Base-by-base conservation (phyloP, 768 basidiomycete species). In the Sporobolomyces roseus region DNA sequence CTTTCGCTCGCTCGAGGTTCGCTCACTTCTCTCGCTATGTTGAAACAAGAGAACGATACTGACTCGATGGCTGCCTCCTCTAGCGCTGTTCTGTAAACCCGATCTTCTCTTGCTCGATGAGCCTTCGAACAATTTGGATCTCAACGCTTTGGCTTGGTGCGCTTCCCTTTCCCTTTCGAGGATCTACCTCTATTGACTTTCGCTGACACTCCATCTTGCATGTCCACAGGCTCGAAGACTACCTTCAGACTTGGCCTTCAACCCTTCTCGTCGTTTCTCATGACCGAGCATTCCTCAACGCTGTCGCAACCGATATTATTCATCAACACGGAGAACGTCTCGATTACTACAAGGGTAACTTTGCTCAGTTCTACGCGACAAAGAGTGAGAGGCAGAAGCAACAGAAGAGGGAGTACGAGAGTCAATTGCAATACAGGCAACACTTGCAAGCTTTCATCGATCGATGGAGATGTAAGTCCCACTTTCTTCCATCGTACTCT, bases 341-440 rank as follows among this genome's bases (percentile, higher is more conserved):
- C 25, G 93, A 98, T 78, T 98, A 98, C 81, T 98, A 93, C 82
- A 96, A 97, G 81, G 96, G 94, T 45, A 98, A 98, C 81, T 99
- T 98, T 79, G 87, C 90, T 1, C 93, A 98, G 78, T 98, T 99
- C 83, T 98, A 99, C 78, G 93, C 94, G 2, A 98, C 94, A 27
- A 97, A 98, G 80, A 90, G 88, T 6, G 96, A 98, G 77, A 88
- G 96, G 32, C 89, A 92, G 74, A 86, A 87, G 66, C 93, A 93
- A 76, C 80, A 93, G 70, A 78, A 76, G 79, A 86, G 85, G 79
- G 94, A 98, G 78, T 99, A 98, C 79, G 94, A 98, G 38, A 83
- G 91, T 0, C 96, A 99, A 79, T 87, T 96, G 85, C 88, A 89
- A 14, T 98, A 98, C 78, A 85, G 96, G 63, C 89, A 89, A 75